Conservation (phyloP, 352 stramenopile genomes). For the Pythium biforme region DNA sequence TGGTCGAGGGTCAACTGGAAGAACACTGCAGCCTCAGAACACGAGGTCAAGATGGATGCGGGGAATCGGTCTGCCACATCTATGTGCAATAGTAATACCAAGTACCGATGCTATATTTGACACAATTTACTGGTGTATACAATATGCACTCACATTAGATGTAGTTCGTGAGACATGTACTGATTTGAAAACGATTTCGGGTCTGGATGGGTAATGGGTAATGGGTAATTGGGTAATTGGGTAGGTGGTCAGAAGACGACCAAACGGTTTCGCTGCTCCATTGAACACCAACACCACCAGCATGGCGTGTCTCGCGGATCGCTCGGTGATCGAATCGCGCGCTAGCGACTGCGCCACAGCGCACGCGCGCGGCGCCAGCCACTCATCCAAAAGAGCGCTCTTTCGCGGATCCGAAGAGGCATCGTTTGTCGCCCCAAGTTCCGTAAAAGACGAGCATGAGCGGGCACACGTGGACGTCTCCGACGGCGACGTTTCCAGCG, state of each 20-base stretch:
- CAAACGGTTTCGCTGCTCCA: not conserved
- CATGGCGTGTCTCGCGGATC: slow-evolving; percentile 9
- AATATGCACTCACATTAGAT: too few relatives aligned
- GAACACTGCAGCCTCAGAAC: too few relatives aligned
- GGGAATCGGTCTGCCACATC: too few relatives aligned
- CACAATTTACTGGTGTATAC: not conserved
- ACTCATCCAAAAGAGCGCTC: slow-evolving; percentile 8
- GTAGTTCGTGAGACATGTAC: not conserved
- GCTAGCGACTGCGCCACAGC: not conserved
- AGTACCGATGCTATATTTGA: not conserved
- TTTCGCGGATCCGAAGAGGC: slow-evolving; percentile 6
- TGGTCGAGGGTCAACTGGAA: too few relatives aligned
- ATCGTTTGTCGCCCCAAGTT: not conserved
- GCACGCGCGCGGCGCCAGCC: not conserved
- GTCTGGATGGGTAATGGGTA: not conserved
- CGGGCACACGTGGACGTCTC: not conserved
- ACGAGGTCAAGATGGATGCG: too few relatives aligned
- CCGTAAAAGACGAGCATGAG: slow-evolving; percentile 15
- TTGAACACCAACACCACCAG: not conserved
- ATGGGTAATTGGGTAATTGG: slow-evolving; percentile 12
- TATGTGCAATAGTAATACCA: slow-evolving; percentile 13
- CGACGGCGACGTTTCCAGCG: not conserved
- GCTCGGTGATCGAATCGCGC: not conserved
- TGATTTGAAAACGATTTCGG: not conserved
- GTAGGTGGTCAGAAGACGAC: not conserved